Percentiles rank a stretch among this genome's conserved stretches.
Conservation (phyloP, 2,329 filamentous ascomycete genomes). For the Trichophaea hybrida region DNA sequence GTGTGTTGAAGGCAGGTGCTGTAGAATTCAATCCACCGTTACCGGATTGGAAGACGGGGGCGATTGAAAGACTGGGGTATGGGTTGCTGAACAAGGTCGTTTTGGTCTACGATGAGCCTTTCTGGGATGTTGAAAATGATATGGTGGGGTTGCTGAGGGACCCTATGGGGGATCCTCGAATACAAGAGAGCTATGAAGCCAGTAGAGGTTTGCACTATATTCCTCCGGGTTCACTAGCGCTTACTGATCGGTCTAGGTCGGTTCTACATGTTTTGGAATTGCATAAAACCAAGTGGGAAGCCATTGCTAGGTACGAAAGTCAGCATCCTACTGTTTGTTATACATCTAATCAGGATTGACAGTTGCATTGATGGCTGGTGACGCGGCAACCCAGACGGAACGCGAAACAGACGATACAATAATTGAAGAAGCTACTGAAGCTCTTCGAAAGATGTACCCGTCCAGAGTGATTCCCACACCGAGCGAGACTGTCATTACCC, state of each 20-base stretch:
- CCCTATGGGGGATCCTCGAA: slow-evolving; percentile 33
- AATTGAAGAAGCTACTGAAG: slow-evolving; percentile 67
- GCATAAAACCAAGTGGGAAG: slow-evolving; percentile 73
- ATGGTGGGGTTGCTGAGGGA: slow-evolving; percentile 87
- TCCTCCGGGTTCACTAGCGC: not conserved
- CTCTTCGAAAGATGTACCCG: slow-evolving; percentile 44
- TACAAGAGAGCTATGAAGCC: slow-evolving; percentile 24
- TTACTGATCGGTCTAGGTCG: slow-evolving; percentile 33
- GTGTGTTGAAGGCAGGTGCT: slow-evolving; percentile 70
- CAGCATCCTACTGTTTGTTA: not conserved
- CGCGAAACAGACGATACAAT: slow-evolving; percentile 58
- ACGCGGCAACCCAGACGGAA: slow-evolving; percentile 82
- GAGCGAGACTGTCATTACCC: slow-evolving; percentile 72
- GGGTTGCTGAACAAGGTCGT: slow-evolving; percentile 93
- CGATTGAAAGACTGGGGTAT: slow-evolving; percentile 74
- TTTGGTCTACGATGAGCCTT: slow-evolving; percentile 71
- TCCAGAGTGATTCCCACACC: slow-evolving; percentile 54
- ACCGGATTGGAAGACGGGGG: slow-evolving; percentile 70
- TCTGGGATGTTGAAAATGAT: slow-evolving; percentile 80
- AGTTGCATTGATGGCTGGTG: slow-evolving; percentile 87
- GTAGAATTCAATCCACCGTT: slow-evolving; percentile 80
- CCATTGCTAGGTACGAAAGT: slow-evolving; percentile 34
- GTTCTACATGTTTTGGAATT: slow-evolving; percentile 97
- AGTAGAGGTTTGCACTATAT: not conserved
- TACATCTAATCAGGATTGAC: slow-evolving; percentile 36